phyloP scores from a whole-genome alignment of 257 asterid genomes.

The Solanum arcanum region DNA sequence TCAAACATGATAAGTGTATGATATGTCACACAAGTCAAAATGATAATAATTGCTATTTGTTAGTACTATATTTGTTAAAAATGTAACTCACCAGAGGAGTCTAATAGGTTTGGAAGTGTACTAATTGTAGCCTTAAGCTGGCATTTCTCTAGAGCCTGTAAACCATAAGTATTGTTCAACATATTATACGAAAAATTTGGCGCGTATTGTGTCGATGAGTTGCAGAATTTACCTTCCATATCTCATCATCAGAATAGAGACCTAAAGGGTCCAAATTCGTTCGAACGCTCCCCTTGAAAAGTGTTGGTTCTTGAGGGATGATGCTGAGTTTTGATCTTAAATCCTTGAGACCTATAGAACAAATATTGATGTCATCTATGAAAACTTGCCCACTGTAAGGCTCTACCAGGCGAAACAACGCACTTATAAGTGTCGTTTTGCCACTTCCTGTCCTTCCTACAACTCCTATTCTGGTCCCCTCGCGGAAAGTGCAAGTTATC shows the following conservation, averaged over 20 bases:
- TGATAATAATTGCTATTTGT: background rate
- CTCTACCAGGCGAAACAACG: slow-evolving; percentile 76
- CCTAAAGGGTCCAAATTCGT: slow-evolving; percentile 75
- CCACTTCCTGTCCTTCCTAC: slow-evolving; percentile 95
- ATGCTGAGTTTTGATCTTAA: slow-evolving; percentile 60
- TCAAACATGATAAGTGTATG: background rate
- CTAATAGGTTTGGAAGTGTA: slow-evolving; percentile 48
- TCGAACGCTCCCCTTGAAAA: slow-evolving; percentile 59
- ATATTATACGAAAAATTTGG: no score
- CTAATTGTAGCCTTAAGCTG: slow-evolving; percentile 54
- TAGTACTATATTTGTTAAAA: background rate
- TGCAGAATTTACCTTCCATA: slow-evolving; percentile 50
- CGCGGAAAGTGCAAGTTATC: slow-evolving; percentile 55
- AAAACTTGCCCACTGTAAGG: slow-evolving; percentile 46
- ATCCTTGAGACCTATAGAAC: slow-evolving; percentile 63
- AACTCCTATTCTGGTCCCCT: slow-evolving; percentile 61
- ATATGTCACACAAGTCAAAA: background rate
- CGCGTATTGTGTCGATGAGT: background rate
- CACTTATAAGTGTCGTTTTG: slow-evolving; percentile 60
- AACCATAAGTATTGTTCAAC: background rate
- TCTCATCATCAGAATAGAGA: slow-evolving; percentile 51
- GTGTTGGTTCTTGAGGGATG: slow-evolving; percentile 87
- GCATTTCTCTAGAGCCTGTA: slow-evolving; percentile 65
- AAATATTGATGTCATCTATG: slow-evolving; percentile 53
- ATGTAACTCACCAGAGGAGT: slow-evolving; percentile 49